Conservation (phyloP, 164 flowering plant species). For the Vitis vinifera region ASM3070453v1 NC_081819.1:19169501-19170000, state of each 20-base stretch:
- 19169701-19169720: neutral
- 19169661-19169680: constrained; percentile 88
- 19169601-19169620: constrained; percentile 4
- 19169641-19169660: constrained; percentile 91
- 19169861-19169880: too few relatives aligned
- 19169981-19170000: too few relatives aligned
- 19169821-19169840: too few relatives aligned
- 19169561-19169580: neutral
- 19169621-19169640: constrained; percentile 55
- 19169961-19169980: too few relatives aligned
- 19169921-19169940: too few relatives aligned
- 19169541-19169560: neutral
- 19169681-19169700: constrained; percentile 79
- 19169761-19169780: neutral
- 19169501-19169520: constrained; percentile 10
- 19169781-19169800: neutral
- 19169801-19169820: too few relatives aligned
- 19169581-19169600: constrained; percentile 11
- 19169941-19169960: too few relatives aligned
- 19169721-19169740: constrained; percentile 5
- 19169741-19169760: neutral
- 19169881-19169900: too few relatives aligned
- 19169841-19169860: too few relatives aligned
- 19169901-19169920: too few relatives aligned
- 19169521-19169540: neutral